These are phyloP conservation scores for Beauveria caledonica DNA, from an alignment of 2,329 filamentous ascomycete genomes.

Conservation along the genomic window DNA sequence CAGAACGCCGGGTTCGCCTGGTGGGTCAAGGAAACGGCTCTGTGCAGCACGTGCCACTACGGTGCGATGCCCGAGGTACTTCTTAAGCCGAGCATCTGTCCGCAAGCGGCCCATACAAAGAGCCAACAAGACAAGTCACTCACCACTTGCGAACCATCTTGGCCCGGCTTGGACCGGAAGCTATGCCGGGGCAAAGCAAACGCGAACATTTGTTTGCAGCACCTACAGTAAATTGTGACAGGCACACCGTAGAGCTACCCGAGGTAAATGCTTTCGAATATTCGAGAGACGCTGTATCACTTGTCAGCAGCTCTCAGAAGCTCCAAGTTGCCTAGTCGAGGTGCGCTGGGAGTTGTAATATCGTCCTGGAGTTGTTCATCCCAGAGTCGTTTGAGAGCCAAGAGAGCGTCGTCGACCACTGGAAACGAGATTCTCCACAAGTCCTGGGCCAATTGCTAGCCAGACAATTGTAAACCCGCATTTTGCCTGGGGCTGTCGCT, in stretches of 20 bases:
- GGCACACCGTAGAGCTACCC: too few species aligned
- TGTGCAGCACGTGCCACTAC: conserved; percentile 1
- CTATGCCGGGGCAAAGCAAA: not conserved
- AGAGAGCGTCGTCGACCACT: not conserved
- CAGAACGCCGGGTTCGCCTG: not conserved
- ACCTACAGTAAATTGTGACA: not conserved
- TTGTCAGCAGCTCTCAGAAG: too few species aligned
- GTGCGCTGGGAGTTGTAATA: too few species aligned
- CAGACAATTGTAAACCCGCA: conserved; percentile 12
- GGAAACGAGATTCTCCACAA: not conserved
- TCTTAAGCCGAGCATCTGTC: conserved; percentile 5
- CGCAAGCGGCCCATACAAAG: conserved; percentile 3
- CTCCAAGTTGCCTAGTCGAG: too few species aligned
- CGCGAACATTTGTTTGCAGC: not conserved
- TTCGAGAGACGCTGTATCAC: too few species aligned
- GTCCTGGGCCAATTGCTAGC: conserved; percentile 10
- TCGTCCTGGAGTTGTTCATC: too few species aligned
- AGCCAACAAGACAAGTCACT: not conserved
- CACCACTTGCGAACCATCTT: not conserved
- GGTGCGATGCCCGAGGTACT: conserved; percentile 9
- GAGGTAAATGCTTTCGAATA: too few species aligned
- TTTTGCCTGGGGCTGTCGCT: not conserved
- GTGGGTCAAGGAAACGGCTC: not conserved
- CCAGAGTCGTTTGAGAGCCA: too few species aligned
- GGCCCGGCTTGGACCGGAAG: conserved; percentile 1